Evolutionary conservation across 2,329 filamentous ascomycete species (phyloP), one percentile per base, ranked within the genome.

Genomic region (Neofusicoccum umdonicola): DNA sequence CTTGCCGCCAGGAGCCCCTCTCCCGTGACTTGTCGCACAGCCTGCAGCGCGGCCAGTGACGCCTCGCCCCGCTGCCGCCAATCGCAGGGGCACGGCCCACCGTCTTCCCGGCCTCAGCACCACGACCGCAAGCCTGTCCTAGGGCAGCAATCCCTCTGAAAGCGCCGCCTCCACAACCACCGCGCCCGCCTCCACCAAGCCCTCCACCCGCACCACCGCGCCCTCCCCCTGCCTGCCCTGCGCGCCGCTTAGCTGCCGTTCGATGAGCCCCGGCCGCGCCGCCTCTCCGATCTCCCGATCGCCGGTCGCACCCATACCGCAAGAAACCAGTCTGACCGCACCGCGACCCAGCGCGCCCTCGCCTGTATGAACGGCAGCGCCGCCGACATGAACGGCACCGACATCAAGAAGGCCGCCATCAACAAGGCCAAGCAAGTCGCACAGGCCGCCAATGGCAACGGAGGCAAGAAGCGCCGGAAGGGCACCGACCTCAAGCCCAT

Each of bases 381-480:
- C 37, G 17, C 57, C 60, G 44, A 58, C 52, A 88, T 88, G 86
- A 88, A 88, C 80, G 85, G 86, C 73, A 82, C 81, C 73, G 85
- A 87, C 71, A 83, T 87, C 73, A 87, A 86, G 73, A 87, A 88
- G 77, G 84, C 85, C 64, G 85, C 86, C 72, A 84, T 88, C 77
- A 85, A 85, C 77, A 88, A 88, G 78, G 86, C 85, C 65, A 88
- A 88, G 77, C 84, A 87, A 76, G 86, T 87, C 74, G 85, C 85
- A 67, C 81, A 85, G 79, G 84, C 82, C 62, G 80, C 81, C 62
- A 82, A 82, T 77, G 80, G 79, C 66, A 85, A 82, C 75, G 82
- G 81, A 71, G 83, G 81, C 68, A 91, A 90, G 83, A 92, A 92
- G 83, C 85, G 88, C 73, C 88, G 89, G 82, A 92, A 92, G 83